Percentiles rank a stretch among this genome's conserved stretches.
phyloP scores from a whole-genome alignment of 1,139 yeast genomes.

The Geotrichum macrosporum region DNA sequence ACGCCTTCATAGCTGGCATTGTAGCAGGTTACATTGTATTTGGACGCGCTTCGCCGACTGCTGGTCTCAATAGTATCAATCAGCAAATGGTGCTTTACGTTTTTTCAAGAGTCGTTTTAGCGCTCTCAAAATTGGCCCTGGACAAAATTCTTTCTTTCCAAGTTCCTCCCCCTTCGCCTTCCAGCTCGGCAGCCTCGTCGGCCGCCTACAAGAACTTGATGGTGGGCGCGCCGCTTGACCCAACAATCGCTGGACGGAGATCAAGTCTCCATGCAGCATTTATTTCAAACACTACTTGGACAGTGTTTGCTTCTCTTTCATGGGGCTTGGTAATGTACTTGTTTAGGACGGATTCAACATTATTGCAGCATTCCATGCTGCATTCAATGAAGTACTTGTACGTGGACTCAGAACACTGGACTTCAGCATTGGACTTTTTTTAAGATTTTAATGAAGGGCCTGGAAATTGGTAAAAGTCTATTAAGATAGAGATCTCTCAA shows the following conservation, averaged over 20 bases:
- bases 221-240: constrained; percentile 1
- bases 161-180: not conserved
- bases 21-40: constrained; percentile 63
- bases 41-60: constrained; percentile 45
- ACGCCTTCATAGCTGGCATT: constrained; percentile 59
- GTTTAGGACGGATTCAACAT: constrained; percentile 59
- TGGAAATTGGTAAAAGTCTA: not conserved
- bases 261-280: constrained; percentile 2
- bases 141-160: constrained; percentile 8
- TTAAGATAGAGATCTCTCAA: too few relatives aligned
- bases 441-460: constrained; percentile 1
- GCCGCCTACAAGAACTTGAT: not conserved
- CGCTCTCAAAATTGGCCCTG: constrained; percentile 45
- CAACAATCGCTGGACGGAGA: not conserved
- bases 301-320: constrained; percentile 58
- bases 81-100: constrained; percentile 62
- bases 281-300: constrained; percentile 48
- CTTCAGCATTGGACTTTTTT: constrained; percentile 30
- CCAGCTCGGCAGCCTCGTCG: not conserved
- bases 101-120: constrained; percentile 55
- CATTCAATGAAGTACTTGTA: constrained; percentile 71
- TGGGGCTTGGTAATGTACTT: constrained; percentile 78
- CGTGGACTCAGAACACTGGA: constrained; percentile 45
- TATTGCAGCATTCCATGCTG: constrained; percentile 62
- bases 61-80: constrained; percentile 34